Evolutionary conservation across 257 asterid species (phyloP), one percentile per base, ranked within the genome.

Genomic region (Leptodermis oblonga): DNA sequence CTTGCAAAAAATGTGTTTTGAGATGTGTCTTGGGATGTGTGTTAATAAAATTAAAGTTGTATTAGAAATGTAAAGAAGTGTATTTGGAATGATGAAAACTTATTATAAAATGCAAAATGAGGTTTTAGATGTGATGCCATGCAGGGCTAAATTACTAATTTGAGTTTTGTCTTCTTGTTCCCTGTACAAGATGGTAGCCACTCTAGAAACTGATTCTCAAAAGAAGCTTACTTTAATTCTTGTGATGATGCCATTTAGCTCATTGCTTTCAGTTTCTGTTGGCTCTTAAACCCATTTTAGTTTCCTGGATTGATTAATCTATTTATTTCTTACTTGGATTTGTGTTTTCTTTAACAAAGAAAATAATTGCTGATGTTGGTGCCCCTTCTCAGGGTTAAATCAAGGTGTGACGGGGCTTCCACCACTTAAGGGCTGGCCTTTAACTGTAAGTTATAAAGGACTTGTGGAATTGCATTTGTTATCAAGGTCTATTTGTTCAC

Each of bases 371-470:
- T 61, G 39, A 60, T 59, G 63, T 49, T 23, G 46, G 15, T 68
- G 13, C 9, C 70, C 65, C 22, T 62, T 69, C 73, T 68, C 91
- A 92, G 99, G 92, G 42, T 79, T 95, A 73, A 89, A 81, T 80
- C 99, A 86, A 83, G 99, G 99, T 52, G 95, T 89, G 62, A 83
- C 90, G 26, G 84, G 93, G 74, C 90, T 94, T 79, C 98, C 99
- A 59, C 98, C 99, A 59, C 80, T 95, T 80, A 92, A 95, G 90
- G 99, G 99, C 58, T 95, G 98, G 99, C 98, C 99, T 33, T 72
- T 91, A 76, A 95, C 99, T 9, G 99, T 95, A 83, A 88, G 98
- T 83, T 74, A 13, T 10, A 2, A 23, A 26, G 58, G 42, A 39
- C 34, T 43, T 68, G 3, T 30, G 31, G 55, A 65, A 67, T 46